Base-by-base conservation (phyloP, 768 basidiomycete species). In the Hydnomerulius pinastri region DNA sequence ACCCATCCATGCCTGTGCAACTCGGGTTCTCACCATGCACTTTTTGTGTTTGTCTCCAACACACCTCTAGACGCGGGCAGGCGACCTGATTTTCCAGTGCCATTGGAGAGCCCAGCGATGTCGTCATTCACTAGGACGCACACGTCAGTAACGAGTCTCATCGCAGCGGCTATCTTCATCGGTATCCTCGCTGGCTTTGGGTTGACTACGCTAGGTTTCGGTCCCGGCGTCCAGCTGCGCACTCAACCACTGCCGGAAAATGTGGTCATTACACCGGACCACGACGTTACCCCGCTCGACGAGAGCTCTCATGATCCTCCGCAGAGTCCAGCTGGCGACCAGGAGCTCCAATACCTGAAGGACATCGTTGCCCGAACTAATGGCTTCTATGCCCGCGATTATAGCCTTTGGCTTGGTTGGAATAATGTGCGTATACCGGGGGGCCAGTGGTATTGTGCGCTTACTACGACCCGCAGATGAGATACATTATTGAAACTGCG, bases 321-420 rank as follows among this genome's bases (percentile, higher is more conserved):
- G 3, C 48, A 56, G 15, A 28, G 11, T 13, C 15, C 42, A 11
- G 6, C 50, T 6, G 45, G 39, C 23, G 59, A 63, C 10, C 56
- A 55, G 27, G 64, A 66, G n/a, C 20, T 72, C 27, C 55, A 72
- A 29, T 57, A 66, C 28, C 58, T 77, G 21, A 33, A 56, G 27
- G 57, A 62, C 17, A 61, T 77, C 48, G 72, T 77, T 0, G 51
- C 62, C 11, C 62, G 57, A 35, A 78, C 77, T 4, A 64, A 74
- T 2, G 77, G 77, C 3, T 79, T 70, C 51, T 77, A 73, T 50
- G 70, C 68, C 3, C 71, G 78, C 36, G 77, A 78, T 35, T 78
- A 68, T 52, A 77, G 73, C 53, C 62, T 77, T 6, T 76, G 75
- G 54, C 61, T 79, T n/a, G 78, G 77, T 12, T 79, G 74, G 74